Percentiles rank a stretch among this genome's conserved stretches.
Conservation (phyloP, 75 land plant genomes). For the Sequoia sempervirens region DNA sequence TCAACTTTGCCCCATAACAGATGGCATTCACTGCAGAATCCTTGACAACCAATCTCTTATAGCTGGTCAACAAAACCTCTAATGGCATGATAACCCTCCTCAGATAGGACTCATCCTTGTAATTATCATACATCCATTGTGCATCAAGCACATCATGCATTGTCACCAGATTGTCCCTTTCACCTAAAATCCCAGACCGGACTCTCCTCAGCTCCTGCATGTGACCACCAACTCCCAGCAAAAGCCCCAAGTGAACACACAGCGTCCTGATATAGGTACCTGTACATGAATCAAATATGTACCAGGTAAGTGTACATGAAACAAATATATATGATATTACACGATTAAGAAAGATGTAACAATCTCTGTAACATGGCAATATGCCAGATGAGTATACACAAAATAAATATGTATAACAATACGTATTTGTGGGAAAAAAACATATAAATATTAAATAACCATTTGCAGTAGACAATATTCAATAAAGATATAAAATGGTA, state of each 20-base stretch:
- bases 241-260: no score
- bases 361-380: no score
- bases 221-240: no score
- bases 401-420: no score
- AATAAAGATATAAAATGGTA: not conserved
- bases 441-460: no score
- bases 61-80: slow-evolving; percentile 83
- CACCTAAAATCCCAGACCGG: slow-evolving; percentile 80
- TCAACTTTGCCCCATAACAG: slow-evolving; percentile 94
- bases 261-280: slow-evolving; percentile 7
- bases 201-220: slow-evolving; percentile 5
- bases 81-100: slow-evolving; percentile 89
- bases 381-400: no score
- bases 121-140: slow-evolving; percentile 86
- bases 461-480: no score
- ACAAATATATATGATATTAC: not conserved
- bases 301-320: not conserved
- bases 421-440: no score
- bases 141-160: slow-evolving; percentile 98
- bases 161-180: slow-evolving; percentile 90
- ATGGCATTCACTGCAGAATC: slow-evolving; percentile 96
- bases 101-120: slow-evolving; percentile 75
- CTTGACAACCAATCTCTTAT: slow-evolving; percentile 88
- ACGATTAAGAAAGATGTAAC: not conserved
- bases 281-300: not conserved